phyloP scores from a whole-genome alignment of 768 basidiomycete genomes.

The Saitozyma sp. region DNA sequence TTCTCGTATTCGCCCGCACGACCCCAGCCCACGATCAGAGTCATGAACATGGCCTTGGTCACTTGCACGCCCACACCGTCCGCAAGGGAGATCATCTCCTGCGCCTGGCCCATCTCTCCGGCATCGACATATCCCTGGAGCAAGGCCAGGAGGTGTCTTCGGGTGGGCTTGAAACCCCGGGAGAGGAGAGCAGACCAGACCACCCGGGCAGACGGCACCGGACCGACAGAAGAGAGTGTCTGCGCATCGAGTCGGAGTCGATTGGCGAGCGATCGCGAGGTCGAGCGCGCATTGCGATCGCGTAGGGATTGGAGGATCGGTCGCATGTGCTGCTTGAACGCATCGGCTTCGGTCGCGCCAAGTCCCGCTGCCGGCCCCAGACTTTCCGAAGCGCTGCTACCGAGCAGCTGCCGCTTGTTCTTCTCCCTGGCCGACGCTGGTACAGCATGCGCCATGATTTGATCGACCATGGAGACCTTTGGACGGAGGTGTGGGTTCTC shows the following conservation, averaged over 20 bases:
- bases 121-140: slow-evolving; percentile 34
- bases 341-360: neutral
- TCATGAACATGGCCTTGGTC: slow-evolving; percentile 16
- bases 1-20: neutral
- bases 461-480: slow-evolving; percentile 17
- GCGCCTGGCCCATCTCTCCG: slow-evolving; percentile 28
- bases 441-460: slow-evolving; percentile 20
- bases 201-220: slow-evolving; percentile 22
- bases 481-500: slow-evolving; percentile 7
- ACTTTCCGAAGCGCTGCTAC: neutral
- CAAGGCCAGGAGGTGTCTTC: slow-evolving; percentile 28
- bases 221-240: slow-evolving; percentile 1
- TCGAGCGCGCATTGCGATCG: slow-evolving; percentile 1
- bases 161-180: slow-evolving; percentile 28
- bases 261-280: slow-evolving; percentile 19
- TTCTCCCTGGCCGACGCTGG: neutral
- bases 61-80: slow-evolving; percentile 8
- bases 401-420: neutral
- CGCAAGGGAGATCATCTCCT: neutral
- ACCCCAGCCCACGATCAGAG: slow-evolving; percentile 22
- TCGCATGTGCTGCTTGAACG: neutral
- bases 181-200: slow-evolving; percentile 32
- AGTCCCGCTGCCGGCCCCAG: neutral
- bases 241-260: slow-evolving; percentile 29
- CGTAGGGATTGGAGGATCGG: slow-evolving; percentile 15